Evolutionary conservation across 441 rosid genomes (phyloP), one percentile per base, ranked within the genome.

Genomic region (Croton laevigatus): DNA sequence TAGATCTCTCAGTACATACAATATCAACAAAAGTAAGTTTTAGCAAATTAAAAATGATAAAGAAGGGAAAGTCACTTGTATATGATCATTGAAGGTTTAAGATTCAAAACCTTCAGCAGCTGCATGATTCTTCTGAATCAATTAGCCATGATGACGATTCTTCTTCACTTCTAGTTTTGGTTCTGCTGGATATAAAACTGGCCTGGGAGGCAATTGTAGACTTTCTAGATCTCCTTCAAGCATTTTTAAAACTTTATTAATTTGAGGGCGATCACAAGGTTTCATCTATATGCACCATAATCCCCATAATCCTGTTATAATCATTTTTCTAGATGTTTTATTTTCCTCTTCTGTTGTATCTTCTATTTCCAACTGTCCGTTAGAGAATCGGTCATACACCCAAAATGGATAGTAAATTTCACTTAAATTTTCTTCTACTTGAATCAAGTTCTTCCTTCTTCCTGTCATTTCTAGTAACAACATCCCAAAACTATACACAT

Each of bases 201-300:
- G 66, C 49, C 42, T 62, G 9, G 66, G 66, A 40, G 66, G 66
- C 66, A 62, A 40, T 62, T 62, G 32, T 62, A 62, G 4, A 6
- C 52, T 40, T 62, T 42, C 34, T 10, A 20, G 20, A 1, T 62
- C 66, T 9, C 52, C 5, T 62, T 62, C 66, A 62, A 62, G 66
- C 66, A 62, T n/a, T n/a, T n/a, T n/a, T n/a, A n/a, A n/a, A n/a
- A n/a, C n/a, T n/a, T n/a, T n/a, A n/a, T n/a, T n/a, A n/a, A n/a
- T n/a, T n/a, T 49, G 42, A 12, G 66, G 66, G 10, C 66, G 51
- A 42, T 62, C 52, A 62, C 11, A 9, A 42, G 66, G 66, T 17
- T 62, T 62, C 51, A 62, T 51, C 66, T n/a, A n/a, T n/a, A n/a
- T n/a, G n/a, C n/a, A n/a, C n/a, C n/a, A n/a, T n/a, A n/a, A n/a